Conservation (phyloP, 2,329 filamentous ascomycete genomes). For the Cryphonectria carpinicola region DNA sequence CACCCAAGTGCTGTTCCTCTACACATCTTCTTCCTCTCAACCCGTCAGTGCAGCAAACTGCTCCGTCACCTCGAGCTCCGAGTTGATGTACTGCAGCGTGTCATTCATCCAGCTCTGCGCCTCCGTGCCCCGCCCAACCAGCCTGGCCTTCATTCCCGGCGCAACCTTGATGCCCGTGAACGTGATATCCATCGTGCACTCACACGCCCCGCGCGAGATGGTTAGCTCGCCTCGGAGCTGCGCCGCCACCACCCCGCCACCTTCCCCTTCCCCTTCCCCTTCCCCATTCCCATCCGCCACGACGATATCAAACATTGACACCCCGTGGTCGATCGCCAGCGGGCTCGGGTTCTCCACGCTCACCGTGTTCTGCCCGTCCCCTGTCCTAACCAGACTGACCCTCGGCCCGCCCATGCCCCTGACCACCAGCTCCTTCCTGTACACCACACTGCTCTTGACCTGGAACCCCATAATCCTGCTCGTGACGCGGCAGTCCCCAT, state of each 20-base stretch:
- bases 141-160: conserved; percentile 16
- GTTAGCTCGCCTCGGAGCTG: conserved; percentile 37
- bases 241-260: conserved; percentile 32
- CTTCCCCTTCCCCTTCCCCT: conserved; percentile 32
- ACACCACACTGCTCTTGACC: conserved; percentile 32
- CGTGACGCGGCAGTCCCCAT: conserved; percentile 35
- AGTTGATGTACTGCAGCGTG: conserved; percentile 29
- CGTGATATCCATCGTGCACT: conserved; percentile 34
- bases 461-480: conserved; percentile 32
- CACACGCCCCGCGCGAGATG: conserved; percentile 36
- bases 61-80: conserved; percentile 18
- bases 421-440: conserved; percentile 37
- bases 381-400: conserved; percentile 31
- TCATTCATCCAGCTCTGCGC: conserved; percentile 31
- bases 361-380: conserved; percentile 33
- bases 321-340: conserved; percentile 39
- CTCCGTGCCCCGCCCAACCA: conserved; percentile 29
- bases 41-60: conserved; percentile 15
- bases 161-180: conserved; percentile 24
- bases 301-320: conserved; percentile 39
- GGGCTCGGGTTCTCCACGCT: conserved; percentile 37
- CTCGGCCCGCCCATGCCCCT: conserved; percentile 35
- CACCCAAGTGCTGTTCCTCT: not conserved
- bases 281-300: not conserved
- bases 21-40: not conserved